A percentile compares a stretch with the other conserved stretches of the same genome.
These are phyloP conservation scores for Boletellus deceptivus DNA, from an alignment of 1,284 basidiomycete genomes.

Conservation along the genomic window DNA sequence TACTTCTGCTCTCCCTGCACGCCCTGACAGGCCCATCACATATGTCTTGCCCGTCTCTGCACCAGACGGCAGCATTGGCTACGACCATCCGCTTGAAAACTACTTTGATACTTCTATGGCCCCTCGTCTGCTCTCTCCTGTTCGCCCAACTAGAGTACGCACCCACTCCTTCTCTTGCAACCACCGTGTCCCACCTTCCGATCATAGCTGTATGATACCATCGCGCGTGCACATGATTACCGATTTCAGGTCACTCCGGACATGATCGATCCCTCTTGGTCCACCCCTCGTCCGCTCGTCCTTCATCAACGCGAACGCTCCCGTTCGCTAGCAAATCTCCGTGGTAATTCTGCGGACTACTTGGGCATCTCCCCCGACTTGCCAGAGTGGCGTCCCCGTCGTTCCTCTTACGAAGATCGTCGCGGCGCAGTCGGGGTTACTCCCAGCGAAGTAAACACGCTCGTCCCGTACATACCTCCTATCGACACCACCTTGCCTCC, in stretches of 20 bases:
- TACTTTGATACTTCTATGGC: conserved; percentile 27
- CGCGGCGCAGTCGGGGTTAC: conserved; percentile 21
- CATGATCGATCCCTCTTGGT: conserved; percentile 17
- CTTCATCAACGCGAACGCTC: conserved; percentile 15
- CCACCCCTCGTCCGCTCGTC: conserved; percentile 10
- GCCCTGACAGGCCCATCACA: conserved; percentile 11
- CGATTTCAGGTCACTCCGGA: conserved; percentile 10
- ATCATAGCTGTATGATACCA: conserved; percentile 29
- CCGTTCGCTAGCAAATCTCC: conserved; percentile 12
- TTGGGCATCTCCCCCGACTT: conserved; percentile 24
- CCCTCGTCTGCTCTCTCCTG: conserved; percentile 10
- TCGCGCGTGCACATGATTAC: conserved; percentile 28
- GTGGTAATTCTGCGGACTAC: conserved; percentile 19
- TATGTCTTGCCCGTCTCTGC: conserved; percentile 9
- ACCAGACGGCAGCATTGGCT: conserved; percentile 17
- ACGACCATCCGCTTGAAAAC: conserved; percentile 25
- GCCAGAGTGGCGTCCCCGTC: conserved; percentile 24
- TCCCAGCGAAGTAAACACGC: conserved; percentile 27
- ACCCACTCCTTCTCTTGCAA: too few relatives aligned
- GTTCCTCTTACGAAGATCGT: conserved; percentile 26
- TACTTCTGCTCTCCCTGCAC: conserved; percentile 14
- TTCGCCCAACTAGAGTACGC: conserved; percentile 17
- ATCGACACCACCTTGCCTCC: conserved; percentile 22
- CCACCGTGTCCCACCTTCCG: not conserved
- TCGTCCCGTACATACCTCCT: conserved; percentile 24